Base-by-base conservation (phyloP, 106 monocot genomes). In the Amphibolis antarctica region DNA sequence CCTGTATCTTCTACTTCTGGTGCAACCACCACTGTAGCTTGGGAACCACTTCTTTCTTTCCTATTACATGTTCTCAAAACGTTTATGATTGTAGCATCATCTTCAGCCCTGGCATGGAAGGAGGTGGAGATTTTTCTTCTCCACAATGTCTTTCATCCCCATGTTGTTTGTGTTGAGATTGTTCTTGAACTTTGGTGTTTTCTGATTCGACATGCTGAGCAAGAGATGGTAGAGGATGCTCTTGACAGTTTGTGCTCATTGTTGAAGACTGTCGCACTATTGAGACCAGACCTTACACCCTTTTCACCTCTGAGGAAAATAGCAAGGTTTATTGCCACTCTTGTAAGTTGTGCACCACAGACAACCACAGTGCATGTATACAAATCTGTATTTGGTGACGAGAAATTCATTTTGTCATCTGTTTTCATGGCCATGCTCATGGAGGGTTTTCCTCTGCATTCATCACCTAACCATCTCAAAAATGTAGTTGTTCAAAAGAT, bases 401-500 rank as follows among this genome's bases (percentile, higher is more conserved):
- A 71, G 18, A 54, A 57, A 14, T 76, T 75, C 36, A 18, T 69
- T 69, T 36, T 67, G 20, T 88, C 80, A 59, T 71, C 75, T 30
- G 51, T 79, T 66, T 53, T 85, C 36, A 51, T 80, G 22, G 84
- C 78, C 64, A 58, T 99, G 66, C 68, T 99, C 36, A 79, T 85
- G 78, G 98, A 91, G 65, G 91, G 82, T 25, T 91, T 91, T 46
- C 91, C 98, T 59, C 64, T 99, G 45, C 66, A 66, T 49, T 82
- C 72, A 36, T 75, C 92, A 68, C 80, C 91, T 53, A 69, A 71
- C 51, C 72, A 76, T 47, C 50, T 77, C 20, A 87, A 75, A 75
- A 74, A 31, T 28, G 5, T 56, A 44, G 82, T 70, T 60, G 47
- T 76, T 66, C 69, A 47, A 17, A 81, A 75, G 52, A 69, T 85